phyloP scores from a whole-genome alignment of 495 filamentous ascomycete genomes.

The Penicillium taxi region DNA sequence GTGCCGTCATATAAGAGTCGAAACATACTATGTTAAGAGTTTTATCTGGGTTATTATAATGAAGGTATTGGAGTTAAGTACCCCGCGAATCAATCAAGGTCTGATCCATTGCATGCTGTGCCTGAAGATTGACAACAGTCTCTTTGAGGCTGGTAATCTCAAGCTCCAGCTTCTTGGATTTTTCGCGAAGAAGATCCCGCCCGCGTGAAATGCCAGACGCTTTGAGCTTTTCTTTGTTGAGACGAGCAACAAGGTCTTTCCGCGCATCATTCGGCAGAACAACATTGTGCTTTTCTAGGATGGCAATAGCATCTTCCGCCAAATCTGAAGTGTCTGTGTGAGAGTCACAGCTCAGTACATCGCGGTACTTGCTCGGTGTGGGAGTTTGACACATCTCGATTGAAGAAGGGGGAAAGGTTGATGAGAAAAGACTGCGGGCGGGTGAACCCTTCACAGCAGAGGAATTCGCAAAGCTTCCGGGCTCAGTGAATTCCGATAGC shows the following conservation, averaged over 20 bases:
- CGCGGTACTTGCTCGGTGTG: constrained; percentile 40
- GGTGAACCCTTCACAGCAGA: background rate
- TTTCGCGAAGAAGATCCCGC: constrained; percentile 52
- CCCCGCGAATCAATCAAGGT: constrained; percentile 31
- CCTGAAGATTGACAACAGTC: constrained; percentile 29
- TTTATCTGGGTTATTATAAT: no score
- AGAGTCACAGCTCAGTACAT: constrained; percentile 22
- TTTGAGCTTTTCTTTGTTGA: constrained; percentile 50
- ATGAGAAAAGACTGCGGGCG: constrained; percentile 3
- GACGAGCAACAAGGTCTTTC: constrained; percentile 35
- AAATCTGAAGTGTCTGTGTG: constrained; percentile 38
- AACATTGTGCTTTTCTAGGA: constrained; percentile 45
- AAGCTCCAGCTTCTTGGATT: constrained; percentile 51
- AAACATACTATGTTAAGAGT: no score
- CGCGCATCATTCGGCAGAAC: constrained; percentile 31
- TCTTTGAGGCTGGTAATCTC: constrained; percentile 50
- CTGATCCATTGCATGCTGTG: constrained; percentile 35
- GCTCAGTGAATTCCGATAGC: constrained; percentile 22
- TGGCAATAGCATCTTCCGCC: constrained; percentile 39
- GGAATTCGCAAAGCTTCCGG: background rate
- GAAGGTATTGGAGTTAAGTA: no score
- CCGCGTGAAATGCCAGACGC: constrained; percentile 51
- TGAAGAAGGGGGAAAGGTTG: constrained; percentile 22
- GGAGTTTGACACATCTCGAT: constrained; percentile 39
- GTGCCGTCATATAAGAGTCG: no score